Evolutionary conservation across 2,329 filamentous ascomycete species (phyloP), one percentile per base, ranked within the genome.

Genomic region (Tolypocladium album): DNA sequence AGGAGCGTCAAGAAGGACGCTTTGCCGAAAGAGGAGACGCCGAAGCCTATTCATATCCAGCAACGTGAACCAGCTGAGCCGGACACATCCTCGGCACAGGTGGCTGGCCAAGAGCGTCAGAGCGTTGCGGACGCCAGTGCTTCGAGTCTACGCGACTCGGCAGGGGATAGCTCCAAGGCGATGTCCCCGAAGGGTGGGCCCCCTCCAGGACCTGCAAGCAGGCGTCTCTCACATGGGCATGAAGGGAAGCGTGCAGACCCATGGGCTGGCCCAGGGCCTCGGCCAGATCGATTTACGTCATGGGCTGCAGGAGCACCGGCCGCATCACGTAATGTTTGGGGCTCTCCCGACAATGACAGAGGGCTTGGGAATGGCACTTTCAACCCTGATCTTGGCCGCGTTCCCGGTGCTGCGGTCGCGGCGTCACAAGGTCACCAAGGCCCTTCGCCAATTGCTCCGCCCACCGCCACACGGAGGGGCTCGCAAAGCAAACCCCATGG

Each of bases 301-400:
- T 86, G 84, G 83, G 75, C 74, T 36, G 67, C 75, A 36, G 69
- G 70, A 24, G 69, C 74, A 43, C 80, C 79, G 56, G 74, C 77
- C 53, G 64, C 76, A 13, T 71, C 78, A 15, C 78, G 81, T 56
- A 90, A 88, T 68, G 87, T 92, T 22, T 92, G 89, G 89, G 88
- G 86, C 22, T 84, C 88, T 52, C 87, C 86, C n/a, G 84, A 84
- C 59, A 87, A 83, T 66, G 86, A 89, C 64, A 82, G 86, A 59
- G 86, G 84, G 13, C 84, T 92, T 24, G 89, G 89, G 4, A 92
- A 92, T 70, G 89, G 89, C 52, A 90, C 88, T 0, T 92, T 92
- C 67, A 85, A 82, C 60, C 79, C 83, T 15, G 83, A 85, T 64
- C 78, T 88, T 58, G 80, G 79, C 36, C 76, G 78, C 53, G 70